phyloP scores from a whole-genome alignment of 805 yeast species.

The Candida takata region DNA sequence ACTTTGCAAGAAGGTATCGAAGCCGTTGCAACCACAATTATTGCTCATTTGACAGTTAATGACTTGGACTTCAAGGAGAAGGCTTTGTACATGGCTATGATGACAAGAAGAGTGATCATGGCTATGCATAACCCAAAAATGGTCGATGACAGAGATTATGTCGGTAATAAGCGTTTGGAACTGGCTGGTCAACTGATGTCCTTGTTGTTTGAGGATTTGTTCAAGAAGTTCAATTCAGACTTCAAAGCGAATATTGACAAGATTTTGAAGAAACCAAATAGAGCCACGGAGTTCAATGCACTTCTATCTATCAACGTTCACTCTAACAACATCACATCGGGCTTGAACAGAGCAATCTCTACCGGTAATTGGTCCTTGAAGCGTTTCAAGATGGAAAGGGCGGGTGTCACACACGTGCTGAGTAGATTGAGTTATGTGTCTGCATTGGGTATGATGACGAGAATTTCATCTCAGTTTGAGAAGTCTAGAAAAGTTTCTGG shows the following conservation, averaged over 20 bases:
- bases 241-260: constrained; percentile 93
- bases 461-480: constrained; percentile 98
- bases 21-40: constrained; percentile 90
- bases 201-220: constrained; percentile 88
- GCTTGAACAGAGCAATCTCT: constrained; percentile 91
- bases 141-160: constrained; percentile 99
- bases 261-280: constrained; percentile 84
- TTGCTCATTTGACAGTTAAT: constrained; percentile 86
- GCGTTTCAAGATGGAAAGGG: constrained; percentile 99
- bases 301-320: constrained; percentile 82
- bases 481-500: constrained; percentile 97
- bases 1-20: constrained; percentile 92
- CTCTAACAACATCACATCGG: constrained; percentile 88
- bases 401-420: constrained; percentile 96
- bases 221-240: constrained; percentile 92
- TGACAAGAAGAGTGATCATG: constrained; percentile 95
- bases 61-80: constrained; percentile 88
- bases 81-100: constrained; percentile 88
- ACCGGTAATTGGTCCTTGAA: constrained; percentile 99
- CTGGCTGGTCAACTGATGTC: constrained; percentile 97
- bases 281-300: constrained; percentile 95
- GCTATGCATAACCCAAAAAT: constrained; percentile 89
- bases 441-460: constrained; percentile 98
- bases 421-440: constrained; percentile 88
- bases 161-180: constrained; percentile 95